Evolutionary conservation across 2,329 filamentous ascomycete genomes (phyloP).

Genomic region (Podosphaera fusca): DNA sequence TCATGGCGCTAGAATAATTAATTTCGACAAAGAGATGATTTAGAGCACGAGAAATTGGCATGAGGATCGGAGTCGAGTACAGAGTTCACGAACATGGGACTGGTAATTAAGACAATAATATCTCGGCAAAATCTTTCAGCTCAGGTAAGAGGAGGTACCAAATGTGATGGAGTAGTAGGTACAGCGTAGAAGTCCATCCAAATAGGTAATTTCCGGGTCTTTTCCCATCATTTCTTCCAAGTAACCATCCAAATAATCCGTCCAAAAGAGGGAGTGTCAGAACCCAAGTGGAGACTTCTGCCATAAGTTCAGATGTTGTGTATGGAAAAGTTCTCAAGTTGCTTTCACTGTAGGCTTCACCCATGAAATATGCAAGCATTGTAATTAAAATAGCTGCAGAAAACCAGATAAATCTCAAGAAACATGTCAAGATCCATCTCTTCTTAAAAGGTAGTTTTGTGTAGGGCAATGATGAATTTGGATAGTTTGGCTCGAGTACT

Average conservation of each 20-base stretch:
- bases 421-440: conserved; percentile 38
- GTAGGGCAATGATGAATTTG: conserved; percentile 3
- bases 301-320: conserved; percentile 39
- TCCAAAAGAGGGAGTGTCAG: conserved; percentile 41
- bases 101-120: conserved; percentile 32
- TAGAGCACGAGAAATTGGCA: conserved; percentile 42
- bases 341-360: conserved; percentile 45
- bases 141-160: not conserved
- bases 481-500: conserved; percentile 10
- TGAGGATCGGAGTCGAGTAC: conserved; percentile 42
- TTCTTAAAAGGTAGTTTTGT: conserved; percentile 11
- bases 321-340: conserved; percentile 44
- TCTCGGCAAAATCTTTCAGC: not conserved
- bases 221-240: conserved; percentile 41
- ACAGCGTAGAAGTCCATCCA: conserved; percentile 49
- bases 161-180: conserved; percentile 13
- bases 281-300: conserved; percentile 50
- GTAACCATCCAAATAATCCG: conserved; percentile 39
- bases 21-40: conserved; percentile 35
- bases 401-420: conserved; percentile 47
- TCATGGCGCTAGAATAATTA: conserved; percentile 39
- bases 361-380: conserved; percentile 41
- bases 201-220: conserved; percentile 46
- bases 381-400: conserved; percentile 38
- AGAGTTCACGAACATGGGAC: conserved; percentile 45